Conservation (phyloP, 2,329 filamentous ascomycete genomes). For the Neonectria punicea region DNA sequence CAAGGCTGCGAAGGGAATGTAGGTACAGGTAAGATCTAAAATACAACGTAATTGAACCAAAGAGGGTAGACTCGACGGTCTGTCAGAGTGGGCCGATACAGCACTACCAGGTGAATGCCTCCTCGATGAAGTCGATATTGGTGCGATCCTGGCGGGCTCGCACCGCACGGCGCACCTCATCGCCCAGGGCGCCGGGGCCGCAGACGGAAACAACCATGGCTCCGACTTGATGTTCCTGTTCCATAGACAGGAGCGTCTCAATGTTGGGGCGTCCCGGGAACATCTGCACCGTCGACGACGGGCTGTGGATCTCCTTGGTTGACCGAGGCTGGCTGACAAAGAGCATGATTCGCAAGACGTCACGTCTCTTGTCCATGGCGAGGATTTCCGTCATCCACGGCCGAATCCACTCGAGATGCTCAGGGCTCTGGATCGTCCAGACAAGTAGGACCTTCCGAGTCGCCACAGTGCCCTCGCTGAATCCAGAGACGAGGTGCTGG, state of each 20-base stretch:
- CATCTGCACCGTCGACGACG: conserved; percentile 83
- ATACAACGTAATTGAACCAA: conserved; percentile 17
- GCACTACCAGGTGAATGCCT: conserved; percentile 73
- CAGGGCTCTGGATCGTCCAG: conserved; percentile 82
- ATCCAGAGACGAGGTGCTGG: conserved; percentile 76
- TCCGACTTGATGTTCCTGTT: conserved; percentile 79
- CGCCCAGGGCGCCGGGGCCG: conserved; percentile 77
- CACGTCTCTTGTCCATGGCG: conserved; percentile 77
- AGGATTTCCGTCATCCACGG: conserved; percentile 87
- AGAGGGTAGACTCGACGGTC: conserved; percentile 1
- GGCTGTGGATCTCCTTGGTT: conserved; percentile 84
- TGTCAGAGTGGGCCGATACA: neutral
- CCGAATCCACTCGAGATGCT: conserved; percentile 85
- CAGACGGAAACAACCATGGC: conserved; percentile 80
- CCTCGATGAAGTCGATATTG: conserved; percentile 81
- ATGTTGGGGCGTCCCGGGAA: conserved; percentile 83
- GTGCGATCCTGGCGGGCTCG: conserved; percentile 71
- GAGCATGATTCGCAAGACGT: conserved; percentile 79
- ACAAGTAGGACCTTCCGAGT: conserved; percentile 78
- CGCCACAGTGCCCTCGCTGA: conserved; percentile 74
- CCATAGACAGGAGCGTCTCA: conserved; percentile 75
- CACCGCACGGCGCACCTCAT: conserved; percentile 77
- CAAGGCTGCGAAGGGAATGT: conserved; percentile 19
- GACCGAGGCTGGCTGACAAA: conserved; percentile 80
- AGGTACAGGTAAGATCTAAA: conserved; percentile 23